A percentile compares a stretch with the other conserved stretches of the same genome.
phyloP scores from a whole-genome alignment of 2,329 filamentous ascomycete species.

The Aspergillus pseudoglaucus region DNA sequence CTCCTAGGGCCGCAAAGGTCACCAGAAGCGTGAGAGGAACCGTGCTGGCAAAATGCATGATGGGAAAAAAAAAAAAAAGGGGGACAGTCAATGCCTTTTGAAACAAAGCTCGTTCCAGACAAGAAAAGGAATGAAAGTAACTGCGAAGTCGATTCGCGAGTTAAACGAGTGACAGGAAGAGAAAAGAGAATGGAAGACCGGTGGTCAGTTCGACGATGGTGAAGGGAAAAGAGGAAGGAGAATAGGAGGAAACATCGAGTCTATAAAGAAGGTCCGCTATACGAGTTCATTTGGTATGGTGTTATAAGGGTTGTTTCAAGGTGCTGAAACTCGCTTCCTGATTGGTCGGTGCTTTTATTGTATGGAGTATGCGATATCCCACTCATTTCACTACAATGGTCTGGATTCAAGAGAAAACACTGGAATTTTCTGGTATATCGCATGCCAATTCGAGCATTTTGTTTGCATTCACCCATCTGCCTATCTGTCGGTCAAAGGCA shows the following conservation, averaged over 20 bases:
- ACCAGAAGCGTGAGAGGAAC: slow-evolving; percentile 29
- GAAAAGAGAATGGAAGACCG: slow-evolving; percentile 1
- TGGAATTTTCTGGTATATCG: too few species aligned
- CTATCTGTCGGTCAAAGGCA: too few species aligned
- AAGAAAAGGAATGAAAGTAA: slow-evolving; percentile 7
- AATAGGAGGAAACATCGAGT: slow-evolving; percentile 10
- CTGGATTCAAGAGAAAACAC: too few species aligned
- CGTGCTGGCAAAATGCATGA: slow-evolving; percentile 33
- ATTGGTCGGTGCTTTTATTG: too few species aligned
- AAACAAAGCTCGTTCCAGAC: background rate
- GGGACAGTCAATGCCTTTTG: slow-evolving; percentile 18
- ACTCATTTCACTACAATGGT: too few species aligned
- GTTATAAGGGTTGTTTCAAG: too few species aligned
- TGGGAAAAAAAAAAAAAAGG: slow-evolving; percentile 10
- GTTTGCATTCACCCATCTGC: too few species aligned
- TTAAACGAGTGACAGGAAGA: slow-evolving; percentile 5
- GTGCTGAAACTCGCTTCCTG: too few species aligned
- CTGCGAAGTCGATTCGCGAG: slow-evolving; percentile 34
- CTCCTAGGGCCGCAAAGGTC: slow-evolving; percentile 28
- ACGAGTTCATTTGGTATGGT: too few species aligned
- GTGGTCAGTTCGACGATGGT: slow-evolving; percentile 12
- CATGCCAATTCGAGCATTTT: too few species aligned
- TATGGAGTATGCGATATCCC: too few species aligned
- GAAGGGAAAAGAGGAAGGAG: slow-evolving; percentile 6
- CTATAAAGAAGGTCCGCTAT: slow-evolving; percentile 1